These are phyloP conservation scores for Gossypium laxum DNA, from an alignment of 441 rosid species.

Conservation along the genomic window DNA sequence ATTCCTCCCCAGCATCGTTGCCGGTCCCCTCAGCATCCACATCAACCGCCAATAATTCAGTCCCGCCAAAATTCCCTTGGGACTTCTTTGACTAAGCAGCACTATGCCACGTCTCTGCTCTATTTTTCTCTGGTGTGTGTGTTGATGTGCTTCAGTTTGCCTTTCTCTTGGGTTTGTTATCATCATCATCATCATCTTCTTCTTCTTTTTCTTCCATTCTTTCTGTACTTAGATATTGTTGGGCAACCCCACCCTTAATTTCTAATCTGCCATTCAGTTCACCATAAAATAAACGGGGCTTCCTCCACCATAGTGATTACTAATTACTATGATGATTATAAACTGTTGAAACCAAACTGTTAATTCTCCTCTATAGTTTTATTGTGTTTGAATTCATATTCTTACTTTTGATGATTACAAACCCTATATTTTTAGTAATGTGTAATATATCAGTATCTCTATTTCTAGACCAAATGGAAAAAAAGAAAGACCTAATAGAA, in stretches of 20 bases:
- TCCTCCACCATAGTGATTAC: background rate
- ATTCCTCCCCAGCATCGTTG: conserved; percentile 31
- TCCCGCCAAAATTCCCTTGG: conserved; percentile 51
- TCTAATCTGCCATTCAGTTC: background rate
- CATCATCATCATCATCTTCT: too few species aligned
- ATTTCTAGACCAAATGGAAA: too few species aligned
- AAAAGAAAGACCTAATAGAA: too few species aligned
- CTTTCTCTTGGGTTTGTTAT: background rate
- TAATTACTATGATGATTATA: too few species aligned
- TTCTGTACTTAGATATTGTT: background rate
- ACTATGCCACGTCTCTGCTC: background rate
- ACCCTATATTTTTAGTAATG: background rate
- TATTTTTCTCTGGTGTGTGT: background rate
- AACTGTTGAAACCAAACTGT: background rate
- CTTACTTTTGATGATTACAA: conserved; percentile 7
- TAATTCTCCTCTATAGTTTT: background rate
- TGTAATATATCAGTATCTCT: too few species aligned
- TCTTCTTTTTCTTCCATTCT: background rate
- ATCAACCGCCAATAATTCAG: conserved; percentile 26
- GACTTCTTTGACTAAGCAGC: background rate
- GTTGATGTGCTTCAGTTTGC: background rate
- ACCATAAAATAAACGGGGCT: background rate
- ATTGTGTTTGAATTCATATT: conserved; percentile 18
- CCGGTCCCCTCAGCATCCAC: conserved; percentile 31
- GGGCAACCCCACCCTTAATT: background rate